Base-by-base conservation (phyloP, 768 basidiomycete species). In the Rhodotorula babjevae region DNA sequence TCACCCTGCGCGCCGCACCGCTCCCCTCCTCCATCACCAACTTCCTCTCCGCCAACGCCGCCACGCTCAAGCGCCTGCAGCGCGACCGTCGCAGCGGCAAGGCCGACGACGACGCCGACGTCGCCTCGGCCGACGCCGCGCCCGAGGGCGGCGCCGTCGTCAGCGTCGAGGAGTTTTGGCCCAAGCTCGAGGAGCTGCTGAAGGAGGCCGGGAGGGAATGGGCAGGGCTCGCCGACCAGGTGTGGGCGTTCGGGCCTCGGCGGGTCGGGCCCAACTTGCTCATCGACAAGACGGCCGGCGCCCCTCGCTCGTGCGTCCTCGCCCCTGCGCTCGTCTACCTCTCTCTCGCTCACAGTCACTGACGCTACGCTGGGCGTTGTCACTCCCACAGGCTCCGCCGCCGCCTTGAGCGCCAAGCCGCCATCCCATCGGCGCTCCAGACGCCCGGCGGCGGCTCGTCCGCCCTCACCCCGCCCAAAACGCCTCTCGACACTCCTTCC, bases 171-270 rank as follows among this genome's bases (percentile, higher is more conserved):
- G 85, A 91, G 59, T 98, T 95, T 80, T 97, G 94, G 93, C 81
- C 81, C 4, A 84, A 84, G 44, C 82, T 97, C 27, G 83, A 85
- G 55, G 84, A 85, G 42, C 85, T 88, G 53, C 91, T 89, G 74
- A 81, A 83, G 25, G 84, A 87, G 65, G 87, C 84, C 7, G 91
- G 90, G 8, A 82, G 83, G 2, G 93, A 97, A 75, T 99, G 96
- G 96, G 81, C 79, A 10, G 87, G 86, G 55, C 79, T 92, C 19
- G 83, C 82, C 0, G 89, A 92, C 63, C 84, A 82, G 65, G 85
- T 94, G 6, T 94, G 93, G 93, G 87, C 90, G 29, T 93, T 97
- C 81, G 96, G 96, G 0, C 95, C 95, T 0, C 90, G 90, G 76
- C 83, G 87, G 65, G 87, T 89, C 29, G 95, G 95, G 0, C 88